A percentile compares a stretch with the other conserved stretches of the same genome.
phyloP scores from a whole-genome alignment of 1,284 basidiomycete species.

The Leccinum insolens region DNA sequence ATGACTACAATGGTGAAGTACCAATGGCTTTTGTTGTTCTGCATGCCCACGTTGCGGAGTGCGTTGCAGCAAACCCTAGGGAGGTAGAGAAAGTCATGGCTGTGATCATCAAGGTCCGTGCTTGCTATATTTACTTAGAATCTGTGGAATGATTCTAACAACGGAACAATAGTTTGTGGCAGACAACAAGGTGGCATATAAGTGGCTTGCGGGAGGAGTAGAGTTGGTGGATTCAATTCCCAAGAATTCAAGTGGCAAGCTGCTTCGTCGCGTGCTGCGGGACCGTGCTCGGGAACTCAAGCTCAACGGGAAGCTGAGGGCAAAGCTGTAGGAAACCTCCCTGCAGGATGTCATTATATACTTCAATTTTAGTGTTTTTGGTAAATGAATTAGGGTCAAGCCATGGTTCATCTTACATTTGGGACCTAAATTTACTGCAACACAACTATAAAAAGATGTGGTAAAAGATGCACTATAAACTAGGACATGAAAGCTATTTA shows the following conservation, averaged over 20 bases:
- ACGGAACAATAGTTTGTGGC: slow-evolving; percentile 56
- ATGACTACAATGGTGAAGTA: slow-evolving; percentile 65
- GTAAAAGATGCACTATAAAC: too few relatives aligned
- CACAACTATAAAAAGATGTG: too few relatives aligned
- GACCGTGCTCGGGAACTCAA: slow-evolving; percentile 45
- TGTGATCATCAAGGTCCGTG: slow-evolving; percentile 46
- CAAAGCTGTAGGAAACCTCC: slow-evolving; percentile 23
- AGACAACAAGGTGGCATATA: slow-evolving; percentile 62
- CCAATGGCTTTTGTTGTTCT: slow-evolving; percentile 60
- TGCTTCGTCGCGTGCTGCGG: slow-evolving; percentile 57
- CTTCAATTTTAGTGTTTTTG: too few relatives aligned
- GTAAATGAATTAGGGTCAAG: too few relatives aligned
- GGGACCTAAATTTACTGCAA: too few relatives aligned
- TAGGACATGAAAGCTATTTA: too few relatives aligned
- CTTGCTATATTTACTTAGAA: too few relatives aligned
- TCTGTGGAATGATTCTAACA: background rate
- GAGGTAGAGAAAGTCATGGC: slow-evolving; percentile 39
- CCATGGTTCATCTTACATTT: too few relatives aligned
- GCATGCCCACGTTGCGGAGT: slow-evolving; percentile 34
- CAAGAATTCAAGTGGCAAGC: slow-evolving; percentile 62
- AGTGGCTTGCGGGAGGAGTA: slow-evolving; percentile 59
- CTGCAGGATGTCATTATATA: too few relatives aligned
- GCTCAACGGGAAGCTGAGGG: slow-evolving; percentile 25
- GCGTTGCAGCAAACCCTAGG: slow-evolving; percentile 30
- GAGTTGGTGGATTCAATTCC: slow-evolving; percentile 58